These are phyloP conservation scores for Neurospora sp. DNA, from an alignment of 495 filamentous ascomycete genomes.

Conservation along the genomic window DNA sequence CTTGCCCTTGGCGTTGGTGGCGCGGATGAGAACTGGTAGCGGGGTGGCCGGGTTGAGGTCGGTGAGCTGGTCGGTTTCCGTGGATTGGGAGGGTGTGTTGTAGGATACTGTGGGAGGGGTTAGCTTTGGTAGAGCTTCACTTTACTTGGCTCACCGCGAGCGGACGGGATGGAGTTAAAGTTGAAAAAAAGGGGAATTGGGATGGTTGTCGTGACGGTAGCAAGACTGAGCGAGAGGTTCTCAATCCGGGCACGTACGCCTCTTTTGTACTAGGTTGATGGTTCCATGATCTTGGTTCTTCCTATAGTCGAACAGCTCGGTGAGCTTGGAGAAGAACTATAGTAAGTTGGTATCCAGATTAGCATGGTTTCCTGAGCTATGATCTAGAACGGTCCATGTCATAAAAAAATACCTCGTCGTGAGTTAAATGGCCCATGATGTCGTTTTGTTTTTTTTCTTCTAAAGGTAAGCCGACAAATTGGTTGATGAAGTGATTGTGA, in stretches of 20 bases:
- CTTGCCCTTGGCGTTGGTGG: constrained; percentile 63
- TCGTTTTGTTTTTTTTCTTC: not conserved
- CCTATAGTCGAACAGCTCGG: constrained; percentile 58
- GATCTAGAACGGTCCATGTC: not conserved
- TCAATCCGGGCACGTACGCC: constrained; percentile 33
- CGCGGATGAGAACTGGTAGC: constrained; percentile 69
- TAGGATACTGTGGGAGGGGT: not conserved
- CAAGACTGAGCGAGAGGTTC: not conserved
- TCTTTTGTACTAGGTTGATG: constrained; percentile 79
- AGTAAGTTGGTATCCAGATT: not conserved
- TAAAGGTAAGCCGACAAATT: not conserved
- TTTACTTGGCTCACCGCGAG: constrained; percentile 2
- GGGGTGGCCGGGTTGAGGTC: constrained; percentile 45
- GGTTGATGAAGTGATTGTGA: not conserved
- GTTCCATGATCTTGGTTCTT: constrained; percentile 64
- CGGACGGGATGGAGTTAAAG: not conserved
- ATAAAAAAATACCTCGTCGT: constrained; percentile 55
- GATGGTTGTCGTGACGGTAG: constrained; percentile 9
- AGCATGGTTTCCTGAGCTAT: constrained; percentile 12
- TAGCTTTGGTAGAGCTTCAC: constrained; percentile 4
- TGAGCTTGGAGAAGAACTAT: constrained; percentile 80
- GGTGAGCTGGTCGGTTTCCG: constrained; percentile 34
- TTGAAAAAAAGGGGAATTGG: not conserved
- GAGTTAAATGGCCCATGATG: constrained; percentile 43
- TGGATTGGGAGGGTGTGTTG: not conserved